Evolutionary conservation across 345 rosid species (phyloP), one percentile per base, ranked within the genome.

Genomic region (Schrenkiella parvula): DNA sequence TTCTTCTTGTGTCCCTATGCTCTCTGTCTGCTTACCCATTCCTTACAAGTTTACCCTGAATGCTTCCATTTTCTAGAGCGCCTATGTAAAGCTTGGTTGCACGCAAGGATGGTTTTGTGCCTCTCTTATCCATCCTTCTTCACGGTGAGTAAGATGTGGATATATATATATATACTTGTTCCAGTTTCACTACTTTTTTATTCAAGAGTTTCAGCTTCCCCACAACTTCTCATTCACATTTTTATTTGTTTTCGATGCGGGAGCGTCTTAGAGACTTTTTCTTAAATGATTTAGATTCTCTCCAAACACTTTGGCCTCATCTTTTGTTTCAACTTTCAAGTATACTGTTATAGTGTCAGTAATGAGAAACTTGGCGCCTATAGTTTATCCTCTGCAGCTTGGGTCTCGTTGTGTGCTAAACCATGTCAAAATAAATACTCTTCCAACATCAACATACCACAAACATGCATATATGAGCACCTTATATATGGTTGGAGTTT

Each of bases 31-130:
- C n/a, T 38, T 38, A 11, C 58, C 15, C 71, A 25, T 68, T 42
- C 18, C 34, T 51, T 19, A 1, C 1, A 42, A 66, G 38, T 31
- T 4, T 13, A 39, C 23, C 53, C 46, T 41, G 42, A 12, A 8
- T 35, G 12, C 38, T 54, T 54, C 19, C 32, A 38, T 31, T 46
- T 62, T 26, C 32, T 84, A 91, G 97, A 84, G 87, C 74, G 84
- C 92, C 5, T 91, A 93, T 74, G 87, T 88, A 29, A 91, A 82
- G 87, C 98, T 91, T 79, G 91, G 92, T 48, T 89, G 95, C 73
- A 86, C 96, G 5, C 97, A 91, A 87, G 98, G 97, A 70, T 93
- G 97, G 95, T 93, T 93, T 81, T 79, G 79, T 28, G 86, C 97
- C 72, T 85, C 95, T 68, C 72, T 87, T 69, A 62, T 79, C 43